These are phyloP conservation scores for Pseudozyma hubeiensis DNA, from an alignment of 1,284 basidiomycete genomes.

Conservation along the genomic window DNA sequence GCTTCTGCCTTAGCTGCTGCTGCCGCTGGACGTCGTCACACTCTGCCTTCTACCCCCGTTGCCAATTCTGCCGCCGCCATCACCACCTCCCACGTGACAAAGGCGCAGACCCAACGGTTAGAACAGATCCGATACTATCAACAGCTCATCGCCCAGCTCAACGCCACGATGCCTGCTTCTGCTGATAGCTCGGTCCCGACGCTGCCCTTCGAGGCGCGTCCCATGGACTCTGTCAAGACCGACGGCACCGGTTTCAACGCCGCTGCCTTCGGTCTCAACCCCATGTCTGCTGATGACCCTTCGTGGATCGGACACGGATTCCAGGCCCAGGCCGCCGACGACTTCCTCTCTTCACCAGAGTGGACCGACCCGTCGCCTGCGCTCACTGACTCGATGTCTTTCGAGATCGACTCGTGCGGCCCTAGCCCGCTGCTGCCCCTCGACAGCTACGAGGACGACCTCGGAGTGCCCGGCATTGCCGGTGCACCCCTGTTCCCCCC, in stretches of 20 bases:
- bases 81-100: slow-evolving; percentile 3
- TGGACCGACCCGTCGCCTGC: slow-evolving; percentile 64
- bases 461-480: slow-evolving; percentile 60
- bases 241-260: slow-evolving; percentile 43
- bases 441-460: slow-evolving; percentile 55
- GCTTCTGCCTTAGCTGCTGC: slow-evolving; percentile 38
- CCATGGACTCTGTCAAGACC: slow-evolving; percentile 34
- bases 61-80: slow-evolving; percentile 1
- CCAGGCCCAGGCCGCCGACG: slow-evolving; percentile 51
- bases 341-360: slow-evolving; percentile 60
- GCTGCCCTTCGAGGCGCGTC: slow-evolving; percentile 42
- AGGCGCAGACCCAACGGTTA: slow-evolving; percentile 40
- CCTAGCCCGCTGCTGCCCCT: slow-evolving; percentile 59
- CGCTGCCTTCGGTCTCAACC: slow-evolving; percentile 48
- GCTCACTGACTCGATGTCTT: slow-evolving; percentile 61
- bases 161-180: slow-evolving; percentile 48
- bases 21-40: slow-evolving; percentile 38
- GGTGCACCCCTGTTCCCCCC: slow-evolving; percentile 46
- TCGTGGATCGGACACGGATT: slow-evolving; percentile 58
- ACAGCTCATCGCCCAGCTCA: slow-evolving; percentile 50
- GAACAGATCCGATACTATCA: slow-evolving; percentile 52
- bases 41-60: slow-evolving; percentile 29
- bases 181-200: slow-evolving; percentile 33
- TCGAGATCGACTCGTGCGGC: slow-evolving; percentile 62
- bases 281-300: slow-evolving; percentile 56